These are phyloP conservation scores for Fusarium foetens DNA, from an alignment of 2,329 filamentous ascomycete species.

Conservation along the genomic window DNA sequence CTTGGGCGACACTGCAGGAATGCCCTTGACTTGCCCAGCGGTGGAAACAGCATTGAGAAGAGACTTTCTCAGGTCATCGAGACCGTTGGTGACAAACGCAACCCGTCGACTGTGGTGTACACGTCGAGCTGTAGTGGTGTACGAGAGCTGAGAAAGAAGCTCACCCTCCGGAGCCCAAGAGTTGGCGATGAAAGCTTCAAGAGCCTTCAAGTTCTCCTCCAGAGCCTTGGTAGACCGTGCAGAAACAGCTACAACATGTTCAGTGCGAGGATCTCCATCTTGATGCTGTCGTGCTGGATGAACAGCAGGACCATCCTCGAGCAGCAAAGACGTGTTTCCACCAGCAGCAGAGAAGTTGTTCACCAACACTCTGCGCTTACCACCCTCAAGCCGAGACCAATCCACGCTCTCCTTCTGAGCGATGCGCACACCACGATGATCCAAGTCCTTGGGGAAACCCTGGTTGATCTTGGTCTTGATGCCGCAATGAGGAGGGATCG, in stretches of 20 bases:
- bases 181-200: not conserved
- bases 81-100: not conserved
- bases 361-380: not conserved
- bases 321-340: not conserved
- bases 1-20: not conserved
- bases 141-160: not conserved
- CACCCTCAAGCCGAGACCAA: not conserved
- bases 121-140: not conserved
- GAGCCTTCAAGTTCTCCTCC: not conserved
- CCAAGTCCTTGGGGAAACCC: not conserved
- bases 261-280: not conserved
- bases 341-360: conserved; percentile 5
- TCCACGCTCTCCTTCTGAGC: not conserved
- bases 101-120: not conserved
- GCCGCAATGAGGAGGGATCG: conserved; percentile 36
- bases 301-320: not conserved
- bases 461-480: conserved; percentile 11
- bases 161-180: not conserved
- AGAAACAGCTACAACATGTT: not conserved
- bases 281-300: not conserved
- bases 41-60: not conserved
- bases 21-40: not conserved
- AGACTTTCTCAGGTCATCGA: not conserved
- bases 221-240: not conserved
- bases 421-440: not conserved